Percentiles rank a stretch among this genome's conserved stretches.
phyloP scores from a whole-genome alignment of 2,329 filamentous ascomycete species.

The Daldinia sp. region DNA sequence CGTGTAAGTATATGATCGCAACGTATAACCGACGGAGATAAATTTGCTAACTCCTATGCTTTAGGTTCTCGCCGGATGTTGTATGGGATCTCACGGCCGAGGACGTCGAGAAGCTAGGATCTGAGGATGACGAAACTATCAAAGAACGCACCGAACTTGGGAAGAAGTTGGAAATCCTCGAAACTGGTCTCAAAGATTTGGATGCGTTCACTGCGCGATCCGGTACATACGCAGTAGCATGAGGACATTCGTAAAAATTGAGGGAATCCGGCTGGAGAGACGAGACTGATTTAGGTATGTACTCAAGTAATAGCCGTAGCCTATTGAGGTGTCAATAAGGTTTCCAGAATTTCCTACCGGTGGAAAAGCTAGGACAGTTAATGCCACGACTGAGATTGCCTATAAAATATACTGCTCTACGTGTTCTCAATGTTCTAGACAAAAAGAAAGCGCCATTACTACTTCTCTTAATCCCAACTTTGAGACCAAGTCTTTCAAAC shows the following conservation, averaged over 20 bases:
- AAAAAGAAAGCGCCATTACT: neutral
- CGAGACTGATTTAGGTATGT: neutral
- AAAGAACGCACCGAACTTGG: conserved; percentile 37
- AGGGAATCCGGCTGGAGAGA: neutral
- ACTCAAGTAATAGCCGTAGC: neutral
- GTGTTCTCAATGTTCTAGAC: neutral
- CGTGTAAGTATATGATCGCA: conserved; percentile 40
- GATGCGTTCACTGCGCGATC: conserved; percentile 46
- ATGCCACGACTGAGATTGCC: neutral
- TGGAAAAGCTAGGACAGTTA: neutral
- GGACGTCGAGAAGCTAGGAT: conserved; percentile 44
- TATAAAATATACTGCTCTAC: neutral
- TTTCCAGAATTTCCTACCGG: neutral
- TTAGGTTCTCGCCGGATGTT: conserved; percentile 44
- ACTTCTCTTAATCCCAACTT: neutral
- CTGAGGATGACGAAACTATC: conserved; percentile 44
- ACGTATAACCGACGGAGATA: too few species aligned
- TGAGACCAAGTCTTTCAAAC: neutral
- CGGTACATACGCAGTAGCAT: conserved; percentile 23
- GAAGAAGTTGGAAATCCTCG: conserved; percentile 44
- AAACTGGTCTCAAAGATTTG: conserved; percentile 44
- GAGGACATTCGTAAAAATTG: conserved; percentile 2
- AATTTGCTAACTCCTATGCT: conserved; percentile 6
- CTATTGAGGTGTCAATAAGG: neutral
- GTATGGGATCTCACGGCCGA: conserved; percentile 46